Evolutionary conservation across 192 early-diverging fungal species (phyloP).

Genomic region (Coemansia sp.): DNA sequence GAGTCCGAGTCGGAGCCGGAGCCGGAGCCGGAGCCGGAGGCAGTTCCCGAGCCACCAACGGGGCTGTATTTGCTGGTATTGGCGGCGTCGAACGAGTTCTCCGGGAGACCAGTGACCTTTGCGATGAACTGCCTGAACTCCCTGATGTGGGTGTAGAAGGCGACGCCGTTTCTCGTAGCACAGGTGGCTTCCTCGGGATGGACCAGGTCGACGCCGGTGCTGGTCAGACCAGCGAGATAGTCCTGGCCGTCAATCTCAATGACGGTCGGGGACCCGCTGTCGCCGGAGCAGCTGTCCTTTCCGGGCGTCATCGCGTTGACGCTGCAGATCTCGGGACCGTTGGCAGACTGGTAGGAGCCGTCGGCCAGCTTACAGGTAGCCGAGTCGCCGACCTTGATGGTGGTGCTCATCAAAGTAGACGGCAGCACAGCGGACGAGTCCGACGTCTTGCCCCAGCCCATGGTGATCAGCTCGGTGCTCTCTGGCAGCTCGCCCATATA

Average conservation of each 20-base stretch:
- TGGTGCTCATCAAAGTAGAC: slow-evolving; percentile 20
- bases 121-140: slow-evolving; percentile 42
- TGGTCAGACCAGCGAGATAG: slow-evolving; percentile 35
- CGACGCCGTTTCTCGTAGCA: slow-evolving; percentile 29
- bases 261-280: slow-evolving; percentile 41
- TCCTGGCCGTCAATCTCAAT: slow-evolving; percentile 10
- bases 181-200: slow-evolving; percentile 32
- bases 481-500: slow-evolving; percentile 27
- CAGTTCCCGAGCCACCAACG: too few species aligned
- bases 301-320: slow-evolving; percentile 46
- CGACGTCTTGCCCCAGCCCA: slow-evolving; percentile 50
- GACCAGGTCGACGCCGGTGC: slow-evolving; percentile 29
- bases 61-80: background rate
- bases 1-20: background rate
- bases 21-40: background rate
- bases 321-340: slow-evolving; percentile 39
- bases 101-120: slow-evolving; percentile 4
- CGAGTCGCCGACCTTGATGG: slow-evolving; percentile 26
- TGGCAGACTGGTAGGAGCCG: slow-evolving; percentile 18
- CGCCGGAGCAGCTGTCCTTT: slow-evolving; percentile 51
- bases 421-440: slow-evolving; percentile 21
- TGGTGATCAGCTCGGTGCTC: slow-evolving; percentile 27
- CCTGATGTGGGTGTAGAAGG: slow-evolving; percentile 46
- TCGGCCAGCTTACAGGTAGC: slow-evolving; percentile 18
- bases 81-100: background rate